These are phyloP conservation scores for Candida vaughaniae DNA, from an alignment of 805 yeast species.

Conservation along the genomic window DNA sequence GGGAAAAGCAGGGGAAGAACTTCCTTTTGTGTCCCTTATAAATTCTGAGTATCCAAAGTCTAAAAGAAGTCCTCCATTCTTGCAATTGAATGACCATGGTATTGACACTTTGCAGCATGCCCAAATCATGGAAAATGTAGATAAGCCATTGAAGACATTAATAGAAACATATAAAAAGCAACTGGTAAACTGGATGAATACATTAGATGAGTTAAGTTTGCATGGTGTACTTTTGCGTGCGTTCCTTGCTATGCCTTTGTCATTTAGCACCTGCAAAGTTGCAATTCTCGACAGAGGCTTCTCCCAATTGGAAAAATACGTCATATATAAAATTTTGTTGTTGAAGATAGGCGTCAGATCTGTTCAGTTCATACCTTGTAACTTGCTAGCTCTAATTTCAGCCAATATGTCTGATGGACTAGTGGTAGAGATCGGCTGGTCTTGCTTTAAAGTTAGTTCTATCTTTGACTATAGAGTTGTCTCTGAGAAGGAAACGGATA, in stretches of 20 bases:
- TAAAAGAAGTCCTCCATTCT: conserved; percentile 17
- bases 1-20: conserved; percentile 27
- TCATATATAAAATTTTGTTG: conserved; percentile 20
- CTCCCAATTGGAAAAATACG: conserved; percentile 13
- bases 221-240: conserved; percentile 14
- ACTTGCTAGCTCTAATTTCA: conserved; percentile 21
- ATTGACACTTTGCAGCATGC: conserved; percentile 17
- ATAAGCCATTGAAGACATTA: neutral
- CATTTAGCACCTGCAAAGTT: conserved; percentile 20
- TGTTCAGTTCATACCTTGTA: conserved; percentile 20
- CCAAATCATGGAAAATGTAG: conserved; percentile 1
- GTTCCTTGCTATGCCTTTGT: conserved; percentile 16
- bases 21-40: conserved; percentile 14
- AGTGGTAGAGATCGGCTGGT: conserved; percentile 32
- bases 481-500: conserved; percentile 1
- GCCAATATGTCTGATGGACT: conserved; percentile 22
- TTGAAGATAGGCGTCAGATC: conserved; percentile 23
- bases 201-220: conserved; percentile 9
- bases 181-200: conserved; percentile 11
- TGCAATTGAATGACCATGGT: conserved; percentile 20
- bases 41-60: conserved; percentile 1
- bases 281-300: conserved; percentile 18
- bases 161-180: conserved; percentile 8
- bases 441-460: conserved; percentile 15
- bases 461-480: conserved; percentile 26